phyloP scores from a whole-genome alignment of 2,329 filamentous ascomycete species.

The Dothistroma pini region DNA sequence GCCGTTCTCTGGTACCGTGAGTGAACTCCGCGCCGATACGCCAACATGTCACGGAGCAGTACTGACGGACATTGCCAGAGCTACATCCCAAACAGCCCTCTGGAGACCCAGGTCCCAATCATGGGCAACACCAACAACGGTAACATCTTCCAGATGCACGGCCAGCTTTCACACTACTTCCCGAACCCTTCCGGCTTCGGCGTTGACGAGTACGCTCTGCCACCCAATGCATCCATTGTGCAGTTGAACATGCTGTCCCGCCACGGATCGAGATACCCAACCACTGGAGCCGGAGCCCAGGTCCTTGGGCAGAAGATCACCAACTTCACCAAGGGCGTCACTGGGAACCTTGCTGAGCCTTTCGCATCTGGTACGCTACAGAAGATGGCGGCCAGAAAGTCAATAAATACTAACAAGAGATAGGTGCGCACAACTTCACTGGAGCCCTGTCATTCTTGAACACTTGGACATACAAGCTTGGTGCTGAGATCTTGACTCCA shows the following conservation, averaged over 20 bases:
- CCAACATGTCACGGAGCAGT: not conserved
- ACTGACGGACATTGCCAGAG: slow-evolving; percentile 34
- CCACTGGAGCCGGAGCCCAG: slow-evolving; percentile 54
- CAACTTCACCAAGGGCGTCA: slow-evolving; percentile 44
- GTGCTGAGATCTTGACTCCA: slow-evolving; percentile 67
- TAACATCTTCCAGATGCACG: slow-evolving; percentile 69
- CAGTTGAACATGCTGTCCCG: slow-evolving; percentile 71
- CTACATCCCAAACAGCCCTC: slow-evolving; percentile 65
- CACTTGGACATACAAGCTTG: slow-evolving; percentile 65
- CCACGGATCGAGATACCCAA: slow-evolving; percentile 71
- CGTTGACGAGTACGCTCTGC: slow-evolving; percentile 66
- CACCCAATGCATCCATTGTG: slow-evolving; percentile 62
- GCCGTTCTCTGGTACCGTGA: slow-evolving; percentile 51
- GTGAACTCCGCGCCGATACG: not conserved
- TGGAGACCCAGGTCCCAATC: slow-evolving; percentile 69
- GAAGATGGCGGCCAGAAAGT: not conserved
- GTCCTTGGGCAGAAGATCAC: slow-evolving; percentile 56
- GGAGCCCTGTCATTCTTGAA: slow-evolving; percentile 64
- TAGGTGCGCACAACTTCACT: slow-evolving; percentile 46
- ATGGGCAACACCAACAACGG: slow-evolving; percentile 53
- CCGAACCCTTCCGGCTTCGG: slow-evolving; percentile 67
- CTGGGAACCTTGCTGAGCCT: slow-evolving; percentile 1
- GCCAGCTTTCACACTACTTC: slow-evolving; percentile 65
- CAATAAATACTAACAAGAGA: not conserved
- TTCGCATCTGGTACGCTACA: not conserved